Evolutionary conservation across 495 filamentous ascomycete species (phyloP).

Genomic region (Penicillium pancosmium): DNA sequence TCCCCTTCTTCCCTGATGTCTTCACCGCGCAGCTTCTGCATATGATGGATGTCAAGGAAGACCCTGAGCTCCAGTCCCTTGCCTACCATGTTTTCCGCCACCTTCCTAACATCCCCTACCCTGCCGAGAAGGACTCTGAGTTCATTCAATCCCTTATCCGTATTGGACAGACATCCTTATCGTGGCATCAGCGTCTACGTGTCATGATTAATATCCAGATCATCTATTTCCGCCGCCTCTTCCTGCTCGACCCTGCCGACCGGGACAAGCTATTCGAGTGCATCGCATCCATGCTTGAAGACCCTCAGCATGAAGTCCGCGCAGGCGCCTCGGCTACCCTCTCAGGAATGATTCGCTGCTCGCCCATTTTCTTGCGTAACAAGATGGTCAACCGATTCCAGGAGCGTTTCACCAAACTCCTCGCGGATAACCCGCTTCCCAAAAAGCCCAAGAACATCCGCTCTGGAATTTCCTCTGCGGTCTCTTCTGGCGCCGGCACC

Average conservation of each 20-base stretch:
- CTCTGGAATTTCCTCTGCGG: constrained; percentile 40
- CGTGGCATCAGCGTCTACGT: constrained; percentile 98
- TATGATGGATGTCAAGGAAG: constrained; percentile 99
- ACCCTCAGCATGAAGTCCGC: constrained; percentile 90
- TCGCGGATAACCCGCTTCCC: constrained; percentile 81
- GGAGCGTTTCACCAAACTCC: constrained; percentile 73
- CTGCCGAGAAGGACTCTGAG: constrained; percentile 75
- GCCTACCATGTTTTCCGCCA: constrained; percentile 98
- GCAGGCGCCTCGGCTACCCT: constrained; percentile 89
- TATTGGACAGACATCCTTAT: constrained; percentile 80
- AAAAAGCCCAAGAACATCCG: constrained; percentile 60
- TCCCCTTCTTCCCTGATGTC: constrained; percentile 85
- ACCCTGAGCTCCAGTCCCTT: constrained; percentile 90
- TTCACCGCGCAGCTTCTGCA: constrained; percentile 92
- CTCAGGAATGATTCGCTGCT: constrained; percentile 98
- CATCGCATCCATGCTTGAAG: constrained; percentile 90
- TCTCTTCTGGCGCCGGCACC: constrained; percentile 63
- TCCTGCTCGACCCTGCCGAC: constrained; percentile 78
- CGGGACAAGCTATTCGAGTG: constrained; percentile 83
- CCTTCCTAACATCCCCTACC: constrained; percentile 93
- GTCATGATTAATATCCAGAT: constrained; percentile 99
- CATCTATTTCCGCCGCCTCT: constrained; percentile 95
- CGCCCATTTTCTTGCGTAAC: constrained; percentile 77
- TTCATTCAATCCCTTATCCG: constrained; percentile 87
- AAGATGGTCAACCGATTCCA: constrained; percentile 75